Base-by-base conservation (phyloP, 2,329 filamentous ascomycete species). In the Trichoderma arundinaceum region DNA sequence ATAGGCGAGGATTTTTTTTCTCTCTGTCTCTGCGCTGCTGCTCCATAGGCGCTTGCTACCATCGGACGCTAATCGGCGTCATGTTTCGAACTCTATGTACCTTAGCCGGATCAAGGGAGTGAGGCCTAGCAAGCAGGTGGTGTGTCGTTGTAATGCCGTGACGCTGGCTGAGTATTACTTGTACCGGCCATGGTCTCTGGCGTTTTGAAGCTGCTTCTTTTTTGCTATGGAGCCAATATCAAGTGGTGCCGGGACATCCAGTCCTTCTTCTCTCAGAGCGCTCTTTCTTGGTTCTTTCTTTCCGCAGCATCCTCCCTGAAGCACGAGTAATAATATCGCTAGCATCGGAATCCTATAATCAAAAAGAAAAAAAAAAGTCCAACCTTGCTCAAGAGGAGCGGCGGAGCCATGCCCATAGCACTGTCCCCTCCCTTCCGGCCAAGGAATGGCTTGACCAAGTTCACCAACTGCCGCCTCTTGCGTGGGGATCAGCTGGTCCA, bases 381-480 rank as follows among this genome's bases (percentile, higher is more conserved):
- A 22, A 35, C 32, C 35, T 41, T 28, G 7, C 51, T 49, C 33
- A 32, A 43, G 39, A 17, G 19, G 4, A 59, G 44, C 28, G 41
- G 35, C 58, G 51, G 56, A 66, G 79, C 71, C 52, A 86, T 85
- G 80, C 83, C 83, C 48, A 82, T 81, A 65, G 79, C 82, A n/a
- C 69, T 81, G 66, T 77, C 77, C 9, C 75, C 74, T 69, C 74
- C 74, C 32, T 68, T 68, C 48, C 70, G 70, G 58, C 77, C 77
- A 54, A 78, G 73, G 38, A 82, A 82, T 69, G 83, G 84, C 72
- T 89, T 97, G 74, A 93, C 91, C 74, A 95, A 94, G 76, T 91
- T 96, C 76, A 95, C 92, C 73, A 96, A 96, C 80, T 96, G 93
- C 75, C 88, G 90, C 58, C 81, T 96, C 32, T 82, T 94, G 66